Evolutionary conservation across 2,329 filamentous ascomycete species (phyloP), one percentile per base, ranked within the genome.

Genomic region (Phaeosphaeriaceae sp.): DNA sequence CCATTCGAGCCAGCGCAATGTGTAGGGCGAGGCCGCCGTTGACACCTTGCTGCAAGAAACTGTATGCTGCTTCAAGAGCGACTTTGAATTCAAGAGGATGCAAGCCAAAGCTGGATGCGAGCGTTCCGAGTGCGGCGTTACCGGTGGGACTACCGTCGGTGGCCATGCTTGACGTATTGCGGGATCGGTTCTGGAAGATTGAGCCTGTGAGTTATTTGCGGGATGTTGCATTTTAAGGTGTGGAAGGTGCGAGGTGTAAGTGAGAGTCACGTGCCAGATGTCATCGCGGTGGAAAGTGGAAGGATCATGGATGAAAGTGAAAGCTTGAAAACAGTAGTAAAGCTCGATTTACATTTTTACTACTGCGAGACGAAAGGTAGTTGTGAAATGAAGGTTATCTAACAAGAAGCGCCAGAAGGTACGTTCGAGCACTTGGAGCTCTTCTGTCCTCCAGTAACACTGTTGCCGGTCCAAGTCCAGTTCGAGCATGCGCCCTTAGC

Each of bases 391-490:
- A 40, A 19, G 7, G 19, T 13, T 42, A n/a, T 53, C 60, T 73
- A 77, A 68, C 73, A 77, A 59, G 76, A 69, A 65, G 71, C 76
- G 17, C 76, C 77, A 21, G 53, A 40, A 21, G 79, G 79, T 13
- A 79, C 65, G 60, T 74, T 75, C 46, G 58, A 44, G 67, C 75
- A 79, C 56, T 64, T 67, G 26, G 65, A 59, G 60, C 68, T 74
- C 66, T 67, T 71, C 69, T 75, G 70, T 30, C 82, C 82, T 24
- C 76, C 74, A 26, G 74, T 72, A 46, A 77, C 53, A 32, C 35
- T 59, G 60, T 84, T 81, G 43, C 77, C 79, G 3, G 72, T 77
- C 84, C 85, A 88, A 15, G 79, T 83, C 84, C 86, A 89, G 74
- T 81, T 78, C 5, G 78, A 80, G 76, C 84, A 86, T 60, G 79